phyloP scores from a whole-genome alignment of 2,329 filamentous ascomycete genomes.

The Tolypocladium amazonense region DNA sequence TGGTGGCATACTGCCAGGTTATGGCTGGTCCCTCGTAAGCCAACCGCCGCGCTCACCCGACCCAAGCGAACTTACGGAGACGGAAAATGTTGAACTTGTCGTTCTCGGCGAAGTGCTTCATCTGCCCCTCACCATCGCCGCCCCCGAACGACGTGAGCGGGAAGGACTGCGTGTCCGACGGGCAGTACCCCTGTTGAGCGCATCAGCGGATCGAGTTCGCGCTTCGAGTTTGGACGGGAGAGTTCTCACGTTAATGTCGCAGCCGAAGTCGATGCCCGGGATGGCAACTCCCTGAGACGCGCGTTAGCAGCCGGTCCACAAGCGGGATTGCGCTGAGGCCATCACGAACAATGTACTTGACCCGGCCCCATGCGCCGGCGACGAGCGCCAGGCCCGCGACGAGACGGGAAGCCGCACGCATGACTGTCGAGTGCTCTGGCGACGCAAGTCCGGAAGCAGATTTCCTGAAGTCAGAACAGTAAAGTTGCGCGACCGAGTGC shows the following conservation, averaged over 20 bases:
- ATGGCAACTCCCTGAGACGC: slow-evolving; percentile 28
- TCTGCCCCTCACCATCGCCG: slow-evolving; percentile 35
- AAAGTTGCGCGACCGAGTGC: not conserved
- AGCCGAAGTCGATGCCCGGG: slow-evolving; percentile 37
- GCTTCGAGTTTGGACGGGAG: not conserved
- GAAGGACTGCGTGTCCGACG: slow-evolving; percentile 21
- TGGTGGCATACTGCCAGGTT: slow-evolving; percentile 49
- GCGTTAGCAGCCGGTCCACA: no score
- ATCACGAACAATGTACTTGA: not conserved
- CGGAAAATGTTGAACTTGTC: slow-evolving; percentile 44
- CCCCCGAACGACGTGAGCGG: slow-evolving; percentile 20
- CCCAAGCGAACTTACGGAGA: slow-evolving; percentile 25
- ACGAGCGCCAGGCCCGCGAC: not conserved
- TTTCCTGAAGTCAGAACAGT: not conserved
- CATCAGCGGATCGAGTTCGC: not conserved
- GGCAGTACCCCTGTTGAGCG: slow-evolving; percentile 25
- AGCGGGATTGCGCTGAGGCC: not conserved
- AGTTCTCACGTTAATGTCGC: slow-evolving; percentile 29
- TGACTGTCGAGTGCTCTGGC: not conserved
- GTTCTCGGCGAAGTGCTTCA: slow-evolving; percentile 44
- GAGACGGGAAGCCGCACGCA: not conserved
- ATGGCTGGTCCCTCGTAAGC: slow-evolving; percentile 18
- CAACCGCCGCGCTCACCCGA: not conserved
- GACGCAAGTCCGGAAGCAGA: not conserved
- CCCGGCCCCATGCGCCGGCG: not conserved